Percentiles rank a stretch among this genome's conserved stretches.
Evolutionary conservation across 768 basidiomycete genomes (phyloP).

Genomic region (Filobasidium floriforme): DNA sequence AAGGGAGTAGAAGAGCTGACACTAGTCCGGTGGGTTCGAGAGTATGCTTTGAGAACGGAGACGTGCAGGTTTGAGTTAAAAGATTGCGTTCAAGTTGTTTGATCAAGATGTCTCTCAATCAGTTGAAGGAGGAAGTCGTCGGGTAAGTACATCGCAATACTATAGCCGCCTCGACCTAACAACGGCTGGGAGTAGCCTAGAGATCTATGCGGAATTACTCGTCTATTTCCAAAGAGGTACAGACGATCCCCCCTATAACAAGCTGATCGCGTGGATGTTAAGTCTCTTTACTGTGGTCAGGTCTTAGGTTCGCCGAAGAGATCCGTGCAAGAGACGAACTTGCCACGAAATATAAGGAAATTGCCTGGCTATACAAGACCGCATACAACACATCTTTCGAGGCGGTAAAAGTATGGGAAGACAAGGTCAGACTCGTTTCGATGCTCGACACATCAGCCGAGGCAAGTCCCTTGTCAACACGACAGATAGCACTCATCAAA

Average conservation of each 20-base stretch:
- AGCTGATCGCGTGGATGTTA: no score
- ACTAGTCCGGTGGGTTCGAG: not conserved
- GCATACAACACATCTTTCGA: slow-evolving; percentile 15
- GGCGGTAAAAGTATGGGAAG: slow-evolving; percentile 9
- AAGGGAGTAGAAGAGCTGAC: not conserved
- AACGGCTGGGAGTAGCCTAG: not conserved
- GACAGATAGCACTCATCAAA: not conserved
- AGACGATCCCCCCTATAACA: no score
- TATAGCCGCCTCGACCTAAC: not conserved
- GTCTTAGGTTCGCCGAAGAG: slow-evolving; percentile 4
- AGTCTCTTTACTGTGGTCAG: not conserved
- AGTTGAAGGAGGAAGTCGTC: not conserved
- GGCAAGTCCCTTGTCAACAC: not conserved
- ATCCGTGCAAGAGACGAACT: not conserved
- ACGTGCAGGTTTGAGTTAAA: not conserved
- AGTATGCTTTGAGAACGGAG: not conserved
- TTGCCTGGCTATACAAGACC: slow-evolving; percentile 20
- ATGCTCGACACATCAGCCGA: slow-evolving; percentile 5
- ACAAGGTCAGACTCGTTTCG: not conserved
- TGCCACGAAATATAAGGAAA: slow-evolving; percentile 7
- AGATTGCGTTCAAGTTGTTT: not conserved
- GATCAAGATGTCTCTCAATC: not conserved
- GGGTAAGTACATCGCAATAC: not conserved
- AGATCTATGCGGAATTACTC: not conserved
- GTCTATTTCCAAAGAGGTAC: not conserved